Evolutionary conservation across 345 rosid genomes (phyloP), one percentile per base, ranked within the genome.

Genomic region (Moringa oleifera): DNA sequence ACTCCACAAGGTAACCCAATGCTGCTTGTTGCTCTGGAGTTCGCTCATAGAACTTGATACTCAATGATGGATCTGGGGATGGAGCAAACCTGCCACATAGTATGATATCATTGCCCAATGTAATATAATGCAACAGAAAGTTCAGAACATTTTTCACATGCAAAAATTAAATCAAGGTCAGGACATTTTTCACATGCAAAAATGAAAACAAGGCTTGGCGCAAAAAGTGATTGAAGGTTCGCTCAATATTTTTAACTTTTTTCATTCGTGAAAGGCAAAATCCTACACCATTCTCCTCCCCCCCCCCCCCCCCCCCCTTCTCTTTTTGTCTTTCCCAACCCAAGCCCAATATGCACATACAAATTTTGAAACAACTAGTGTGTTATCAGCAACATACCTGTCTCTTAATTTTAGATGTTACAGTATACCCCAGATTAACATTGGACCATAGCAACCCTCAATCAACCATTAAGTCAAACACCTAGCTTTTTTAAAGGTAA

Each of bases 1-100:
- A 69, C 54, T 80, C 85, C 37, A 74, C 87, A 58, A 70, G 57
- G 73, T 93, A 93, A 49, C 98, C 97, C 69, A 93, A 72, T 51
- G 72, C 68, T 51, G 82, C 83, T 74, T 88, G 98, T 53, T 90
- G 98, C 71, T 86, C 92, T 49, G 85, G 87, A 20, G 96, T 86
- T 70, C 97, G 83, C 64, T 90, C 95, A 59, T 88, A 90, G 69
- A 86, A 93, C 73, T 86, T 88, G 55, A 90, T 77, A 54, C 71
- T 77, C 75, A 93, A 71, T 16, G 68, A 78, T 37, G 95, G 96
- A 75, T 93, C 96, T 16, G 87, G 83, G 33, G 97, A 88, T 51
- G 98, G 97, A 65, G 89, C 90, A 76, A 75, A 81, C 62, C 98
- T 88, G 77, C 25, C 73, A 72, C 16, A 31, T 23, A 56, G 20